Conservation (phyloP, 805 yeast genomes). For the Wickerhamiella sorbophila region DNA sequence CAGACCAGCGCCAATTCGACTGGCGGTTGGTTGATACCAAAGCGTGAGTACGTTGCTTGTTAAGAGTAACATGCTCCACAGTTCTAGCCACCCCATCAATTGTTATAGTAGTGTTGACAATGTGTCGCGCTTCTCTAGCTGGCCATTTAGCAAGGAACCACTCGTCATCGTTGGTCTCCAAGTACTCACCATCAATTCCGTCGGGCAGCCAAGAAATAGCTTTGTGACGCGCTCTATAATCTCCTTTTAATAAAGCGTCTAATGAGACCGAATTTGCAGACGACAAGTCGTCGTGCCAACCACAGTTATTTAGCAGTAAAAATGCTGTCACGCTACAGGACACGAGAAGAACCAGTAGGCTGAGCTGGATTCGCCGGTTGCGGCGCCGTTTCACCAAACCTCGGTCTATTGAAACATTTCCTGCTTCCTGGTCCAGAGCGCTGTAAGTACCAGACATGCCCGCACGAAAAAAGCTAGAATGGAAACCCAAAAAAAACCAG, state of each 20-base stretch:
- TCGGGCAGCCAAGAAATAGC: slow-evolving; percentile 13
- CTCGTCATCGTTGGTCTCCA: slow-evolving; percentile 4
- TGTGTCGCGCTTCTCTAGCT: slow-evolving; percentile 5
- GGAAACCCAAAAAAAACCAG: no score
- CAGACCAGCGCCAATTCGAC: slow-evolving; percentile 57
- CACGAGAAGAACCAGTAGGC: background rate
- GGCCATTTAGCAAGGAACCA: slow-evolving; percentile 33
- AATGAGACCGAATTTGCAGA: slow-evolving; percentile 7
- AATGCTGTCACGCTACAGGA: background rate
- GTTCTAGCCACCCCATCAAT: slow-evolving; percentile 27
- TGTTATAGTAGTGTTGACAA: slow-evolving; percentile 22
- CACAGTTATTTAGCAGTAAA: background rate
- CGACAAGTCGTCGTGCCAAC: background rate
- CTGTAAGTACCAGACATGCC: no score
- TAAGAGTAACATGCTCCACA: slow-evolving; percentile 33
- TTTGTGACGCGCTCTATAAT: slow-evolving; percentile 5
- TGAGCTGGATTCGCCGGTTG: background rate
- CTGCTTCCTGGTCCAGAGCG: no score
- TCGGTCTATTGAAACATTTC: no score
- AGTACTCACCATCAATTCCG: slow-evolving; percentile 14
- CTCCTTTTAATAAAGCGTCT: slow-evolving; percentile 14
- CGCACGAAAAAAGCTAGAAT: no score
- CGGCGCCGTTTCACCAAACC: no score
- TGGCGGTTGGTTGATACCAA: slow-evolving; percentile 39
- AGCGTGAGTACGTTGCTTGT: slow-evolving; percentile 34